Evolutionary conservation across 2,329 filamentous ascomycete genomes (phyloP).

Genomic region (Xylaria sp.): DNA sequence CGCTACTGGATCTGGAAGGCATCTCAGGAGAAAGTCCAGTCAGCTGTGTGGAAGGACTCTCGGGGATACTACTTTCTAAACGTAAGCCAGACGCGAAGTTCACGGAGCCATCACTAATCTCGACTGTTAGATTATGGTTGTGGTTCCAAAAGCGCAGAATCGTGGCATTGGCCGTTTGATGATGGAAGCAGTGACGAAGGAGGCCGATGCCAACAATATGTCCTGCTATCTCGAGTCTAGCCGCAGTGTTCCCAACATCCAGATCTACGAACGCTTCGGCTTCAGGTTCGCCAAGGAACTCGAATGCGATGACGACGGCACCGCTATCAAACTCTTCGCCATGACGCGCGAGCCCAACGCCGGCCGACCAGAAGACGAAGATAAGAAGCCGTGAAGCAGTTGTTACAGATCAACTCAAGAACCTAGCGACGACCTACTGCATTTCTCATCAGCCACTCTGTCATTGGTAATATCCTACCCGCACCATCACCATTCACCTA

Average conservation of each 20-base stretch:
- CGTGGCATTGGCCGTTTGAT: slow-evolving; percentile 60
- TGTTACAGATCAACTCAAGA: not conserved
- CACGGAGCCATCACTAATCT: slow-evolving; percentile 1
- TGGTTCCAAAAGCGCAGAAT: slow-evolving; percentile 59
- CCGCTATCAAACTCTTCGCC: slow-evolving; percentile 47
- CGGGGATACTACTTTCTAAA: slow-evolving; percentile 72
- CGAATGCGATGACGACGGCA: slow-evolving; percentile 59
- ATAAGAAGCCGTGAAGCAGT: not conserved
- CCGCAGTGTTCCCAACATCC: slow-evolving; percentile 60
- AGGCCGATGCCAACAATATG: slow-evolving; percentile 59
- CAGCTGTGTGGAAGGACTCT: slow-evolving; percentile 57
- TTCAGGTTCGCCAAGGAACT: slow-evolving; percentile 61
- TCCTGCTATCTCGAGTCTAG: slow-evolving; percentile 68
- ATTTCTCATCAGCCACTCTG: not conserved
- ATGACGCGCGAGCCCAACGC: slow-evolving; percentile 35
- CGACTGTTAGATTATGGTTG: slow-evolving; percentile 52
- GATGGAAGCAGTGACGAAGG: slow-evolving; percentile 57
- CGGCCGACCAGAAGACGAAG: slow-evolving; percentile 14
- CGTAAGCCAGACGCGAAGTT: slow-evolving; percentile 9
- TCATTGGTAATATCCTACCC: not conserved
- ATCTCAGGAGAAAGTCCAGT: slow-evolving; percentile 57
- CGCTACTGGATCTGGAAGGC: slow-evolving; percentile 71
- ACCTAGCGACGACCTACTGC: not conserved
- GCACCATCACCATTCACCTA: not conserved
- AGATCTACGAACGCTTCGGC: slow-evolving; percentile 65